phyloP scores from a whole-genome alignment of 352 stramenopile genomes.

The Saprolegnia diclina region DNA sequence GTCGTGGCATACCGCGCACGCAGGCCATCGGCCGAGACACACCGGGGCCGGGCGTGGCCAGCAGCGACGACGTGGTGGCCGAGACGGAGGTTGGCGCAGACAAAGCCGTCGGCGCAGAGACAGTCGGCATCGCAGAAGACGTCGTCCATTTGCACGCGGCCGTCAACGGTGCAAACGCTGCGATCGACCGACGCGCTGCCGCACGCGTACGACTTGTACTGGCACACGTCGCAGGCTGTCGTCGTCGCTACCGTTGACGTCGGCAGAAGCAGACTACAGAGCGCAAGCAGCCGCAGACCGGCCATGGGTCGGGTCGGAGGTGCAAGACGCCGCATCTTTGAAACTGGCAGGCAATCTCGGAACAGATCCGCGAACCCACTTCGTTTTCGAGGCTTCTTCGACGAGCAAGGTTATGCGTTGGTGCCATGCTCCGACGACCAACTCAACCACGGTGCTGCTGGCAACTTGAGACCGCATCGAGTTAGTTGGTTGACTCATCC shows the following conservation, averaged over 20 bases:
- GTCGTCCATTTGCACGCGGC: slow-evolving; percentile 70
- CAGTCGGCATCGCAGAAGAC: slow-evolving; percentile 73
- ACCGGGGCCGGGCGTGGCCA: slow-evolving; percentile 59
- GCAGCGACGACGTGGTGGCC: slow-evolving; percentile 69
- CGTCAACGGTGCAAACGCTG: slow-evolving; percentile 49
- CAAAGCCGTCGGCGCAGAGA: slow-evolving; percentile 40
- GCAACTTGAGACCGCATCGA: too few relatives aligned
- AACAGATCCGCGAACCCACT: too few relatives aligned
- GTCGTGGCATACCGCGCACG: slow-evolving; percentile 28
- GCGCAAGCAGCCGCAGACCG: neutral
- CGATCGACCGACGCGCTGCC: neutral
- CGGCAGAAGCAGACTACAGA: neutral
- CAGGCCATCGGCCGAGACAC: slow-evolving; percentile 32
- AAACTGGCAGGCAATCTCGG: too few relatives aligned
- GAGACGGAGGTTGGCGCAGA: slow-evolving; percentile 58
- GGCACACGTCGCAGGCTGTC: neutral
- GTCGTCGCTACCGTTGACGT: neutral
- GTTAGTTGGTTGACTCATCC: too few relatives aligned
- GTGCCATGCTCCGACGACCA: too few relatives aligned
- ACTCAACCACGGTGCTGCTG: too few relatives aligned
- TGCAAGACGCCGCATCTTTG: too few relatives aligned
- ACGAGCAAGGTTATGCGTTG: too few relatives aligned
- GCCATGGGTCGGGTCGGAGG: too few relatives aligned
- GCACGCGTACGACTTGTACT: slow-evolving; percentile 9
- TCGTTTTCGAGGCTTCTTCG: too few relatives aligned